These are phyloP conservation scores for Trichosporon faecale DNA, from an alignment of 1,284 basidiomycete species.

Conservation along the genomic window DNA sequence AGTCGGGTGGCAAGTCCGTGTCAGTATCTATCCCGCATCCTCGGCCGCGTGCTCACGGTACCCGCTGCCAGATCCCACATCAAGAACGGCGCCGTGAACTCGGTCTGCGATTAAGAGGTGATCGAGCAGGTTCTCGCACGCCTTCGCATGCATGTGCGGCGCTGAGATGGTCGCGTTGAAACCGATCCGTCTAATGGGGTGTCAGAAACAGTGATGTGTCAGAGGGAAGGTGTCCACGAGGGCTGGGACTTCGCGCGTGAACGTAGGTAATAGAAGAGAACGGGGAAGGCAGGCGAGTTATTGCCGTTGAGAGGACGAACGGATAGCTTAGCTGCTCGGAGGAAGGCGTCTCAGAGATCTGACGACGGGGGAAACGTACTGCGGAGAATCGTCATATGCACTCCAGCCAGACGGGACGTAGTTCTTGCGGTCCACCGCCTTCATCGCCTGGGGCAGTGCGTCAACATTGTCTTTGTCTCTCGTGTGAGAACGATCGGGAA, in stretches of 20 bases:
- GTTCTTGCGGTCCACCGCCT: slow-evolving; percentile 45
- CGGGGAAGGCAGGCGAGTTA: background rate
- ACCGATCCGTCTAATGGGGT: slow-evolving; percentile 41
- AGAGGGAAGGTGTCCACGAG: background rate
- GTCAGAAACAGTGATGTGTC: background rate
- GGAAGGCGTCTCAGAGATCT: background rate
- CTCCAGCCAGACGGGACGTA: slow-evolving; percentile 33
- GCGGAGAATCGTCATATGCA: slow-evolving; percentile 50
- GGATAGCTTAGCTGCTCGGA: background rate
- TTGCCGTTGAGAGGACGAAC: background rate
- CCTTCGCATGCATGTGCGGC: slow-evolving; percentile 53
- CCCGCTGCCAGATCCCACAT: slow-evolving; percentile 57
- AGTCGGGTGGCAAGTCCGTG: background rate
- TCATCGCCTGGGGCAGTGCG: slow-evolving; percentile 41
- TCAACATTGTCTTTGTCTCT: background rate
- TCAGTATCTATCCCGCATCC: background rate
- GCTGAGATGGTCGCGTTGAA: slow-evolving; percentile 52
- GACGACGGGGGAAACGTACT: slow-evolving; percentile 33
- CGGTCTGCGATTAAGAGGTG: slow-evolving; percentile 28
- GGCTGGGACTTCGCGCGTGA: background rate
- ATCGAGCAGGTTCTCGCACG: slow-evolving; percentile 42
- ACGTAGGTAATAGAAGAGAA: background rate
- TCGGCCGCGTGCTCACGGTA: slow-evolving; percentile 59
- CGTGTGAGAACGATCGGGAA: background rate
- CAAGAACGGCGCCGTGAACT: slow-evolving; percentile 36